Percentiles rank a stretch among this genome's conserved stretches.
These are phyloP conservation scores for Fraxinus ornus DNA, from an alignment of 305 asterid genomes.

Conservation along the genomic window DNA sequence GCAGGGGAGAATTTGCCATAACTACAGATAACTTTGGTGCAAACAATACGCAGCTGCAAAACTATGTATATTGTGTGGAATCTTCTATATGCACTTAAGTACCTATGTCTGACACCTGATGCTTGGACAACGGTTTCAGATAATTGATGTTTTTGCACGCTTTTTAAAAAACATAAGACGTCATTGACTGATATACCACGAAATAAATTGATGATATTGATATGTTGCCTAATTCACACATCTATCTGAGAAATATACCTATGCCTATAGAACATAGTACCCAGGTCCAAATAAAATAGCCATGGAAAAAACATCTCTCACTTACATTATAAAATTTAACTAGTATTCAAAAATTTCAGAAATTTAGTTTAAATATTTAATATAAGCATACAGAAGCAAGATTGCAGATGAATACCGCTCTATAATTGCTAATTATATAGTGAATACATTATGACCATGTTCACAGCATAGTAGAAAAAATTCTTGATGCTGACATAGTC, in stretches of 20 bases:
- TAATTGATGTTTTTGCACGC: neutral
- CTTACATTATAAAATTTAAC: neutral
- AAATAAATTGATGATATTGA: neutral
- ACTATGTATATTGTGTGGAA: neutral
- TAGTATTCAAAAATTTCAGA: neutral
- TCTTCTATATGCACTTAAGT: neutral
- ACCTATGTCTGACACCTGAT: neutral
- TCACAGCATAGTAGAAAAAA: neutral
- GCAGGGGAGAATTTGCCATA: neutral
- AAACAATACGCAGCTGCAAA: neutral
- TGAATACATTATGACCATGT: neutral
- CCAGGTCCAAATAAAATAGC: constrained; percentile 5
- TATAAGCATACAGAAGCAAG: neutral
- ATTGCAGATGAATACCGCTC: neutral
- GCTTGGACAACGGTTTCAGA: neutral
- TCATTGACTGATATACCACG: neutral
- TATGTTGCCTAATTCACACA: neutral
- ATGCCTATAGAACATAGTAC: neutral
- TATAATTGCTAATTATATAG: neutral
- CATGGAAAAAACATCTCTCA: neutral
- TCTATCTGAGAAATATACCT: neutral
- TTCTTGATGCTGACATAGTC: neutral
- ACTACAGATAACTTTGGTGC: neutral
- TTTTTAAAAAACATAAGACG: neutral
- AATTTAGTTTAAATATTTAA: neutral